Base-by-base conservation (phyloP, 768 basidiomycete species). In the Amanita rimosa region DNA sequence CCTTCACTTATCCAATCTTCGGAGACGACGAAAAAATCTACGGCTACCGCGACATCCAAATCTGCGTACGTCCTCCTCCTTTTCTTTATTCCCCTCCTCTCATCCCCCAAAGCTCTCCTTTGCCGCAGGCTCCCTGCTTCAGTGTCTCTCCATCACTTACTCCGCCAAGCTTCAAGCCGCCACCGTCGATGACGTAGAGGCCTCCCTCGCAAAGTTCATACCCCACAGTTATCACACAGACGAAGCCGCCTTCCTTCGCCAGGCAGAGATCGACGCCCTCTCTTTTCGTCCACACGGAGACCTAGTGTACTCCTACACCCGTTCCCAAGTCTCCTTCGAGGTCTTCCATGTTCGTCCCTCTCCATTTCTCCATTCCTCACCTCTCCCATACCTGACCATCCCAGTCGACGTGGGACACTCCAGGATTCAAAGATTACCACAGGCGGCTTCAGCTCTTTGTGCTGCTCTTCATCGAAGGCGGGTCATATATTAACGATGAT, bases 1-100 rank as follows among this genome's bases (percentile, higher is more conserved):
- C 72, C 3, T 99, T 98, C 68, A 97, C 95, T 0, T 99, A 99
- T 66, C 93, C 95, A 4, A 93, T 99, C 58, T 97, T 82, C 60
- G 95, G 95, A 46, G 91, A 97, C 58, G 87, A 95, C 46, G 93
- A 99, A 67, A 93, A 83, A 67, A 84, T 98, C 49, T 97, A 95
- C 62, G 95, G 95, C 2, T 98, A 96, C 66, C 75, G 80, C 53
- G 83, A 83, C 58, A 73, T 99, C 29, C 62, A 74, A 22, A 83
- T 98, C 56, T 80, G 95, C 60, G 93, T 96, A 60, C 53, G 81
- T 65, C 42, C 21, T 8, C 10, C 31, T 17, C 19, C 31, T 24
- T 13, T 14, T 24, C 14, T 14, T 26, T 17, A 37, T 27, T 19
- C 41, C 27, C 16, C 6, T 9, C 5, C 6, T 19, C 31, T 33